Evolutionary conservation across 75 land plant genomes (phyloP).

Genomic region (Ceratopteris richardii): DNA sequence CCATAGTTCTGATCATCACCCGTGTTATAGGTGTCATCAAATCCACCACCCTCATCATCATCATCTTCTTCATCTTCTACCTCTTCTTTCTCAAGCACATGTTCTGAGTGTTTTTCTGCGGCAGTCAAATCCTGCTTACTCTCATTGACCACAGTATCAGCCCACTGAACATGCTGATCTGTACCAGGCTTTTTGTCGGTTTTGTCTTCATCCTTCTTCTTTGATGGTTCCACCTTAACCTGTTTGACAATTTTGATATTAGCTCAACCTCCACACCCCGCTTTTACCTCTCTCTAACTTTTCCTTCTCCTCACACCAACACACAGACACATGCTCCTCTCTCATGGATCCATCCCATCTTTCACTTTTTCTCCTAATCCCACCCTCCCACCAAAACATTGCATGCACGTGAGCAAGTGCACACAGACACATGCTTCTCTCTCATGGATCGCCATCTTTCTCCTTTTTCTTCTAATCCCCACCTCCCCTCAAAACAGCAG

Average conservation of each 20-base stretch:
- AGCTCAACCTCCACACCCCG: neutral
- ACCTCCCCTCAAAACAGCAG: no score
- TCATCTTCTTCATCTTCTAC: neutral
- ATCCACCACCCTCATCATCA: neutral
- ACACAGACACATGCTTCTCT: no score
- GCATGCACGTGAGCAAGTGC: no score
- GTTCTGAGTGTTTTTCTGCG: neutral
- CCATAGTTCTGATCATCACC: neutral
- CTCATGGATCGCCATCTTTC: no score
- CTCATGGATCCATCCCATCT: no score
- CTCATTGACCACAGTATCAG: neutral
- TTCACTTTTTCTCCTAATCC: neutral
- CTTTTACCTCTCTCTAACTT: no score
- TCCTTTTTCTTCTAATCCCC: no score
- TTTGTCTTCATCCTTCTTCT: neutral
- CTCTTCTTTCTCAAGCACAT: neutral
- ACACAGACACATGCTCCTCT: no score
- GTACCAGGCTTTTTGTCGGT: neutral
- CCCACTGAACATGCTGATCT: neutral
- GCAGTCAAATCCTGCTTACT: neutral
- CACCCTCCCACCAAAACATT: neutral
- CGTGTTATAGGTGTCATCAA: neutral
- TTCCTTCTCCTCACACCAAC: no score
- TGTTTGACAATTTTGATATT: neutral
- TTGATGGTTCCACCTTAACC: neutral